Evolutionary conservation across 345 rosid species (phyloP), one percentile per base, ranked within the genome.

Genomic region (Populus euphratica): DNA sequence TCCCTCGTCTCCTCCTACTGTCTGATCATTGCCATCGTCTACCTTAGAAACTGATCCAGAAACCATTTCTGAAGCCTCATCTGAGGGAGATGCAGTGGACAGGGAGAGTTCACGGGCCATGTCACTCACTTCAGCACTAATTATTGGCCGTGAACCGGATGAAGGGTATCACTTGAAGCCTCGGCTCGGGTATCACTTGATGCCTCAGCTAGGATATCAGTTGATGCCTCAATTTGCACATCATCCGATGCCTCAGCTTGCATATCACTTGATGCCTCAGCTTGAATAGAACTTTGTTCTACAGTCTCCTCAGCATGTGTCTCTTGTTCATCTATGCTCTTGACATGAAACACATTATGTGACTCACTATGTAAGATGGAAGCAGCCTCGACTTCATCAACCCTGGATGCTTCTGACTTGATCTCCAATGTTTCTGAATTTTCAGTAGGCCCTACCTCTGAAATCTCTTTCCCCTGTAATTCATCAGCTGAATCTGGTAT

Each of bases 61-160:
- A 82, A 83, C 85, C 54, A 27, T 77, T 78, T 83, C 89, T 12
- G 89, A 83, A 83, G 72, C 79, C 75, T 84, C 90, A 63, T 80
- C 86, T 75, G 88, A 82, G 71, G 88, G 78, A 78, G 81, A 73
- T 70, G 79, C 85, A 72, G 76, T 25, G 31, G 85, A 72, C 66
- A 78, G 74, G 69, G 88, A 80, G 79, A 80, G 49, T 77, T 83
- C 90, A 70, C 25, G 65, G 78, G 83, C 73, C 82, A 41, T 78
- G 70, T 81, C 84, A 47, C 77, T 44, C 83, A 83, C 93, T 39
- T 78, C 82, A 39, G 73, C 59, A 35, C 76, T 63, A 31, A 75
- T 36, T 38, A 75, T 36, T 38, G 59, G 74, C 56, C 78, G 87
- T 65, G 83, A 82, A 81, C 66, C 84, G 68, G 90, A 87, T 50